phyloP scores from a whole-genome alignment of 2,329 filamentous ascomycete species.

The Mollisia scopiformis region DNA sequence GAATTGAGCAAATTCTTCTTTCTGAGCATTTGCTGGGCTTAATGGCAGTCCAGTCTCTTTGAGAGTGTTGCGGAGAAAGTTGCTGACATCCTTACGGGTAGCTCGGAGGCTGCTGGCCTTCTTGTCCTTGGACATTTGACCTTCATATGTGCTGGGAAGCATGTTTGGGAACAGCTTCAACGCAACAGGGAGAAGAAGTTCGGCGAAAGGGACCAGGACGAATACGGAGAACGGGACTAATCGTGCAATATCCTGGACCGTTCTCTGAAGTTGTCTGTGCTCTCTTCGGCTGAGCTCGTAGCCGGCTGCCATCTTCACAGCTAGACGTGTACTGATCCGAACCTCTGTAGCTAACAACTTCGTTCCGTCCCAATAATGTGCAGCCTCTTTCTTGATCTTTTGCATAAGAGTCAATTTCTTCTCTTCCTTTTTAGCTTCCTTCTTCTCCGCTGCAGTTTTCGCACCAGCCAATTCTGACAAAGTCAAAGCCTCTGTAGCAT shows the following conservation, averaged over 20 bases:
- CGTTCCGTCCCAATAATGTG: slow-evolving; percentile 98
- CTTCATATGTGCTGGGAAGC: slow-evolving; percentile 96
- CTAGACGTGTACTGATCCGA: slow-evolving; percentile 87
- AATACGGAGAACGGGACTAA: slow-evolving; percentile 97
- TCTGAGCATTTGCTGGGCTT: slow-evolving; percentile 81
- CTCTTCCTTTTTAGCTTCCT: slow-evolving; percentile 69
- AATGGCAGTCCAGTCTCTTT: slow-evolving; percentile 92
- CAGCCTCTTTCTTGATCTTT: slow-evolving; percentile 90
- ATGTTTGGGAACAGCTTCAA: slow-evolving; percentile 96
- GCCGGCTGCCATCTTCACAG: slow-evolving; percentile 95
- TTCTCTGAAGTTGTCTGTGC: slow-evolving; percentile 88
- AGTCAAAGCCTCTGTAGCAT: slow-evolving; percentile 32
- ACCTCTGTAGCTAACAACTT: slow-evolving; percentile 93
- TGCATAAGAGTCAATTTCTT: slow-evolving; percentile 89
- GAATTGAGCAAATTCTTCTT: slow-evolving; percentile 93
- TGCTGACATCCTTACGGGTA: slow-evolving; percentile 91
- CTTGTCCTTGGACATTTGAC: slow-evolving; percentile 83
- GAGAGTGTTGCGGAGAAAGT: slow-evolving; percentile 84
- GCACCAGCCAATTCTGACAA: slow-evolving; percentile 65
- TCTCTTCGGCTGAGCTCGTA: slow-evolving; percentile 96
- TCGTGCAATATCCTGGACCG: slow-evolving; percentile 89
- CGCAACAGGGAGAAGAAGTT: slow-evolving; percentile 87
- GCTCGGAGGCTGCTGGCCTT: slow-evolving; percentile 82
- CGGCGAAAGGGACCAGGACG: slow-evolving; percentile 94
- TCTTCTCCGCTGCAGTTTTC: slow-evolving; percentile 63